Evolutionary conservation across 768 basidiomycete species (phyloP).

Genomic region (Hygrophorus pudorinus): DNA sequence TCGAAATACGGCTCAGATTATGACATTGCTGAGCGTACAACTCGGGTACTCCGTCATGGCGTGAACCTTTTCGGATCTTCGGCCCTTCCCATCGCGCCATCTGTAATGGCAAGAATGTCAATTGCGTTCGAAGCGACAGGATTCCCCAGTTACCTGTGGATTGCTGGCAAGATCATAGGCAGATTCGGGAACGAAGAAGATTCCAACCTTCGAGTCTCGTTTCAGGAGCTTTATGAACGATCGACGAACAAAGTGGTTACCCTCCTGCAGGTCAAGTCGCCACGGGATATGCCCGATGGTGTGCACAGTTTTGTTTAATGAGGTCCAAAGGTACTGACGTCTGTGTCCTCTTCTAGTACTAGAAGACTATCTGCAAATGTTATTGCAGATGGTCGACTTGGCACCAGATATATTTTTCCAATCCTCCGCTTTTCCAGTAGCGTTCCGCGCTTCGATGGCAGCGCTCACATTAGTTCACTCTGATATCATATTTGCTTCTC

Average conservation of each 20-base stretch:
- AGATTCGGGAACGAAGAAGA: constrained; percentile 66
- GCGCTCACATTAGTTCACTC: constrained; percentile 76
- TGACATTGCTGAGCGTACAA: constrained; percentile 72
- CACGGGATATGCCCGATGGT: constrained; percentile 85
- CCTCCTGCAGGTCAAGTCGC: constrained; percentile 56
- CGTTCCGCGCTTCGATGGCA: constrained; percentile 67
- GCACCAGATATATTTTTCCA: constrained; percentile 72
- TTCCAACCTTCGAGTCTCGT: constrained; percentile 40
- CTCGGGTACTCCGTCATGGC: constrained; percentile 77
- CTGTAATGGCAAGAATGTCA: constrained; percentile 68
- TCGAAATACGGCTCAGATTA: constrained; percentile 68
- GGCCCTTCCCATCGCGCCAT: constrained; percentile 56
- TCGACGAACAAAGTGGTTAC: constrained; percentile 62
- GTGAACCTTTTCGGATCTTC: constrained; percentile 69
- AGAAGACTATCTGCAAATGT: constrained; percentile 86
- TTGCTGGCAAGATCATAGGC: constrained; percentile 76
- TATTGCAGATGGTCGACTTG: constrained; percentile 55
- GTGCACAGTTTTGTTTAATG: background rate
- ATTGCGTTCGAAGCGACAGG: constrained; percentile 71
- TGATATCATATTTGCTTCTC: constrained; percentile 70
- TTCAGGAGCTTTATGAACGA: constrained; percentile 62
- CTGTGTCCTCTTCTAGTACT: constrained; percentile 45
- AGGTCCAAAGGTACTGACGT: background rate
- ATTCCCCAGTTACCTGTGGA: constrained; percentile 87
- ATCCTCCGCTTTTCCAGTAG: constrained; percentile 66